Conservation (phyloP, 768 basidiomycete species). For the Tylopilus rubrobrunneus region DNA sequence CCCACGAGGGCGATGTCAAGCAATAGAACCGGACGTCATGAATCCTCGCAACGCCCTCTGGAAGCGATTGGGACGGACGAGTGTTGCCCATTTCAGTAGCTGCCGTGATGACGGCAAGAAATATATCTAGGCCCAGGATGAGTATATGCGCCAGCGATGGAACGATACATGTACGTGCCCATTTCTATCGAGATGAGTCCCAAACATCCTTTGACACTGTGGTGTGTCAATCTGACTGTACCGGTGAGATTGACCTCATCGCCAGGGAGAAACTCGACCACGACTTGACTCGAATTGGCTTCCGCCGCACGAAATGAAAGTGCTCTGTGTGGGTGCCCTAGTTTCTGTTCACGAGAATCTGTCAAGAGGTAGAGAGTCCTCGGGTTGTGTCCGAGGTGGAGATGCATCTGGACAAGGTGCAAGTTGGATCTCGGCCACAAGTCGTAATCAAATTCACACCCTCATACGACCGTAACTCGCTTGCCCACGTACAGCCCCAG, state of each 20-base stretch:
- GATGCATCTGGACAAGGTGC: conserved; percentile 50
- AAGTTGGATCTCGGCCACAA: neutral
- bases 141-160: conserved; percentile 2
- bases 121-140: conserved; percentile 55
- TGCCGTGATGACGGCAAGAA: conserved; percentile 79
- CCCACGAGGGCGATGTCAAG: conserved; percentile 80
- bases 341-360: conserved; percentile 58
- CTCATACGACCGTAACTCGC: neutral
- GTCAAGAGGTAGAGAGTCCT: conserved; percentile 73
- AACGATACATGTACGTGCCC: conserved; percentile 40
- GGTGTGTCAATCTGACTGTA: conserved; percentile 63
- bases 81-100: conserved; percentile 74
- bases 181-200: conserved; percentile 74
- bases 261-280: conserved; percentile 82
- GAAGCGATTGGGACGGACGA: conserved; percentile 49
- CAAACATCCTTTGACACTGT: conserved; percentile 77
- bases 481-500: neutral
- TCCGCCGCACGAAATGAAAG: conserved; percentile 70
- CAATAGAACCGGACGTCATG: conserved; percentile 89
- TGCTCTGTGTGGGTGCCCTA: conserved; percentile 56
- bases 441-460: neutral
- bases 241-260: conserved; percentile 65
- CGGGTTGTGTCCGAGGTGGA: conserved; percentile 66
- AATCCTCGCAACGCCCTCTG: conserved; percentile 77
- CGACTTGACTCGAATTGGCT: conserved; percentile 53